phyloP scores from a whole-genome alignment of 495 filamentous ascomycete species.

The Beverwykella pulmonaria region DNA sequence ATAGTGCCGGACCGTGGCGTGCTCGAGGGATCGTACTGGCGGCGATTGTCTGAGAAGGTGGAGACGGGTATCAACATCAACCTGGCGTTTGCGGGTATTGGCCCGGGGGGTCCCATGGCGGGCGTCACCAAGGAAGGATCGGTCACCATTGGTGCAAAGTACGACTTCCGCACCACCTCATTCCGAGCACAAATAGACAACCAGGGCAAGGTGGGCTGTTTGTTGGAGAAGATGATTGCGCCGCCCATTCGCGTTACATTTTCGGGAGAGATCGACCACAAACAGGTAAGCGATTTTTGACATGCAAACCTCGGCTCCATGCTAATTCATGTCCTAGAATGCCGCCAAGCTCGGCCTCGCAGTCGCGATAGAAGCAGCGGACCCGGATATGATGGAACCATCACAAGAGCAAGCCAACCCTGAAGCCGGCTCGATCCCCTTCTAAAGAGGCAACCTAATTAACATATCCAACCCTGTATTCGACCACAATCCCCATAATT shows the following conservation, averaged over 20 bases:
- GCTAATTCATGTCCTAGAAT: constrained; percentile 62
- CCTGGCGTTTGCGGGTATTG: constrained; percentile 74
- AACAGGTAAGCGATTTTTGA: constrained; percentile 68
- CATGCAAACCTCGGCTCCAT: not conserved
- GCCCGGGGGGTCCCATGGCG: constrained; percentile 51
- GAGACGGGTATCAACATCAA: constrained; percentile 96
- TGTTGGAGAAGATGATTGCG: constrained; percentile 93
- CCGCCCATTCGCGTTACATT: constrained; percentile 89
- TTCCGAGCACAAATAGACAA: constrained; percentile 96
- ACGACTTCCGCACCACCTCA: constrained; percentile 92
- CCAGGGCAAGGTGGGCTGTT: constrained; percentile 85
- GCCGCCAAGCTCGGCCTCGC: constrained; percentile 91
- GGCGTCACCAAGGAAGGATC: constrained; percentile 77
- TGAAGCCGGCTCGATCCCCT: constrained; percentile 43
- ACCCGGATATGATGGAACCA: constrained; percentile 89
- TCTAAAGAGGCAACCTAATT: constrained; percentile 36
- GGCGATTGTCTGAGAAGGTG: constrained; percentile 87
- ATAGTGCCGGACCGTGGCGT: constrained; percentile 75
- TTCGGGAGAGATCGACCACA: constrained; percentile 95
- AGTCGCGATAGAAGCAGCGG: constrained; percentile 87
- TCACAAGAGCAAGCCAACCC: constrained; percentile 65
- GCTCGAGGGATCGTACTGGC: constrained; percentile 92
- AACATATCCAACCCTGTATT: constrained; percentile 10
- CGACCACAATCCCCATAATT: constrained; percentile 23
- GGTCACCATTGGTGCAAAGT: constrained; percentile 92